Evolutionary conservation across 1,139 yeast species (phyloP).

Genomic region (Arxiozyma slooffiae): DNA sequence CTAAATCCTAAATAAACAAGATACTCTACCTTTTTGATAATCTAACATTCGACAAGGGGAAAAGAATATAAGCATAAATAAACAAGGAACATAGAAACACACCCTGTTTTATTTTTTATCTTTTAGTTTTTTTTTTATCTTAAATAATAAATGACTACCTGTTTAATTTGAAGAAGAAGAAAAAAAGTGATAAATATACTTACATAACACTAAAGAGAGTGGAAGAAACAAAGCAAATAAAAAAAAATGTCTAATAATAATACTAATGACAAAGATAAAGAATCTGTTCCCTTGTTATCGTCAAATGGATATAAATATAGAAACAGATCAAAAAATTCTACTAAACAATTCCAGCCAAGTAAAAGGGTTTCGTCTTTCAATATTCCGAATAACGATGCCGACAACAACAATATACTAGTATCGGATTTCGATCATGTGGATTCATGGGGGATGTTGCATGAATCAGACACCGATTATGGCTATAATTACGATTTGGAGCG

Average conservation of each 20-base stretch:
- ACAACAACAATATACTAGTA: not conserved
- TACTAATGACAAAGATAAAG: not conserved
- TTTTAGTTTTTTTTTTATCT: too few species aligned
- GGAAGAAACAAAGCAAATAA: too few species aligned
- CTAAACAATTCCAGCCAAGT: not conserved
- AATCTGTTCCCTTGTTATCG: slow-evolving; percentile 1
- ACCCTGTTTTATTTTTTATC: too few species aligned
- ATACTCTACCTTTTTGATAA: too few species aligned
- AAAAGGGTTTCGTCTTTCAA: slow-evolving; percentile 4
- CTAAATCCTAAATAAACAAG: too few species aligned
- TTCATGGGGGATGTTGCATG: slow-evolving; percentile 29
- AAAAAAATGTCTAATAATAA: not conserved
- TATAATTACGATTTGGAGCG: slow-evolving; percentile 13
- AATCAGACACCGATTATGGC: slow-evolving; percentile 20
- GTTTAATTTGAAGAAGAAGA: too few species aligned
- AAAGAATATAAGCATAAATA: too few species aligned
- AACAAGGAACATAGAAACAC: too few species aligned
- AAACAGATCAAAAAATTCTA: slow-evolving; percentile 1
- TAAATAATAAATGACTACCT: too few species aligned
- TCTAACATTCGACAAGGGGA: too few species aligned
- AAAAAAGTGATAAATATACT: not conserved
- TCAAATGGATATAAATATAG: slow-evolving; percentile 1
- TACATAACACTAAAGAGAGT: not conserved
- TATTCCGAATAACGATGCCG: not conserved
- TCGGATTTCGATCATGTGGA: slow-evolving; percentile 27